A percentile compares a stretch with the other conserved stretches of the same genome.
Conservation (phyloP, 768 basidiomycete species). For the Mycena albidolilacea region DNA sequence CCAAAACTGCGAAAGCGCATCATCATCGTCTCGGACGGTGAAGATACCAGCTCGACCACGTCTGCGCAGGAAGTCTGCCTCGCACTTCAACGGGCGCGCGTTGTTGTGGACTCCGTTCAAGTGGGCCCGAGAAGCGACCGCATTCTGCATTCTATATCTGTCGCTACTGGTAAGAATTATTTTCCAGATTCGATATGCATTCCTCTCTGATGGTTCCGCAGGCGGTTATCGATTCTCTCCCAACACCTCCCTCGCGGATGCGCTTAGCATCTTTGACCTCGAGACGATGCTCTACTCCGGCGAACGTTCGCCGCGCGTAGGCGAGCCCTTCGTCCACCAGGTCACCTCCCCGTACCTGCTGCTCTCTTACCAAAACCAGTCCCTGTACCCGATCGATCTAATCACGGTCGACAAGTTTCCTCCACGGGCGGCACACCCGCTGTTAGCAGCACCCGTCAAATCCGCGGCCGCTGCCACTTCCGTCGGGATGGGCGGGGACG, state of each 20-base stretch:
- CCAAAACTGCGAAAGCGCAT: conserved; percentile 44
- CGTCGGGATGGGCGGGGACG: conserved; percentile 27
- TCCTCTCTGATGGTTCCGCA: conserved; percentile 2
- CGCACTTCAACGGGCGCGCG: conserved; percentile 37
- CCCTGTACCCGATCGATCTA: conserved; percentile 40
- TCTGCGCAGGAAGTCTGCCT: conserved; percentile 41
- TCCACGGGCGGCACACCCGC: conserved; percentile 42
- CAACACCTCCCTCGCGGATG: conserved; percentile 46
- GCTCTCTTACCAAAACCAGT: conserved; percentile 30
- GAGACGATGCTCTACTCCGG: conserved; percentile 48
- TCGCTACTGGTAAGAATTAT: conserved; percentile 43
- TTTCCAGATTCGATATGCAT: background rate
- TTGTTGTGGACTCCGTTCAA: conserved; percentile 49
- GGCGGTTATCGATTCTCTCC: conserved; percentile 50
- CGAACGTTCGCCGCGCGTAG: conserved; percentile 41
- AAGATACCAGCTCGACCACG: conserved; percentile 44
- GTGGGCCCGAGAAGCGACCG: conserved; percentile 41
- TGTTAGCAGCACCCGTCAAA: conserved; percentile 40
- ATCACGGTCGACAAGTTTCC: conserved; percentile 47
- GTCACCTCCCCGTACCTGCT: background rate
- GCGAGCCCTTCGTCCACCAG: conserved; percentile 17
- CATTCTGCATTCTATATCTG: conserved; percentile 45
- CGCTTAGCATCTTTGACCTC: conserved; percentile 50
- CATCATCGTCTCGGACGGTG: conserved; percentile 49
- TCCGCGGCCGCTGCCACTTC: conserved; percentile 36